Conservation (phyloP, 169 alveolate genomes). For the Eimeria falciformis region DNA sequence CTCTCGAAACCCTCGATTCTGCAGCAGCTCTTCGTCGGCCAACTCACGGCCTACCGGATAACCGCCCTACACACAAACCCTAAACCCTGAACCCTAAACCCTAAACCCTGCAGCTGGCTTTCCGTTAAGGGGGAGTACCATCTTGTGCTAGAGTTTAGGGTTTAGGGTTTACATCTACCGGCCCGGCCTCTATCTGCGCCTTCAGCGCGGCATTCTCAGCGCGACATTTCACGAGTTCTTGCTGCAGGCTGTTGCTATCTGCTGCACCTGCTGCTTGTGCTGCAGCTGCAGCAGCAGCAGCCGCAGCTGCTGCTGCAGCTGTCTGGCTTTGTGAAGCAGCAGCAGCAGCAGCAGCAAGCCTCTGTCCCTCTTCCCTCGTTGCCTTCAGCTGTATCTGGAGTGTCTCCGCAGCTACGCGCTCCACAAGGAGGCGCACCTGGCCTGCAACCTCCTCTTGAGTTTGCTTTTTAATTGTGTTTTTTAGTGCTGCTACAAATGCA, state of each 20-base stretch:
- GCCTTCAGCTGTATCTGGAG: not conserved
- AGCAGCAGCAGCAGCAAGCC: constrained; percentile 27
- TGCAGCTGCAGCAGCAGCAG: not conserved
- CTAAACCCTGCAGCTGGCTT: not conserved
- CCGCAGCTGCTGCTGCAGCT: not conserved
- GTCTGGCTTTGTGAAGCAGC: not conserved
- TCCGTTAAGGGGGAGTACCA: too few relatives aligned
- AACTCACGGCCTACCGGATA: not conserved
- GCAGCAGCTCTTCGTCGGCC: constrained; percentile 4
- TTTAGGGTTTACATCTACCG: not conserved
- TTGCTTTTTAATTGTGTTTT: not conserved
- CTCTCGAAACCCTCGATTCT: constrained; percentile 11
- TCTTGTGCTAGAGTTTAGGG: constrained; percentile 30
- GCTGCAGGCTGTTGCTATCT: constrained; percentile 1
- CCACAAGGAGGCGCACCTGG: not conserved
- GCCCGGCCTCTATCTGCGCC: not conserved
- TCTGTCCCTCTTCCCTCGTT: not conserved
- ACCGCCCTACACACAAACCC: constrained; percentile 5
- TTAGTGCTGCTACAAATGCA: not conserved
- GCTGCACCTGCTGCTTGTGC: not conserved
- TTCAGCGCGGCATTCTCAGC: not conserved
- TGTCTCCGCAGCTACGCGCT: not conserved
- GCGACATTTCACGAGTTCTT: not conserved
- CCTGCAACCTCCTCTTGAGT: not conserved
- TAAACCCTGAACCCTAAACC: constrained; percentile 2